Percentiles rank a stretch among this genome's conserved stretches.
phyloP scores from a whole-genome alignment of 257 asterid species.

The Henckelia pumila region DNA sequence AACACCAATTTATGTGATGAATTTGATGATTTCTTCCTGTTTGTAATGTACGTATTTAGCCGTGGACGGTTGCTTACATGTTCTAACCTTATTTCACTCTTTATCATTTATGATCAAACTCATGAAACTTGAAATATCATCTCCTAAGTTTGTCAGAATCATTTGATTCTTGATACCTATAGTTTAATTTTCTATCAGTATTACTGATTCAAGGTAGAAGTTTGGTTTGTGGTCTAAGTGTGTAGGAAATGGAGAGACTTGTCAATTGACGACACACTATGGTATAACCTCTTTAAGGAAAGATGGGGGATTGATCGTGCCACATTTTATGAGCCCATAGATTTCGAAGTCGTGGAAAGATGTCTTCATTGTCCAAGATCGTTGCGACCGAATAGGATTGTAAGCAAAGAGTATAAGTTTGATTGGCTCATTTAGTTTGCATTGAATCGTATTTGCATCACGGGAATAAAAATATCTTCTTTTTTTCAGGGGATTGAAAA shows the following conservation, averaged over 20 bases:
- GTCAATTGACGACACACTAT: conserved; percentile 52
- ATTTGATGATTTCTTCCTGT: too few species aligned
- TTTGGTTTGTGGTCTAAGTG: conserved; percentile 38
- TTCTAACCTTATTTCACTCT: too few species aligned
- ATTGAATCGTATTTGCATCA: neutral
- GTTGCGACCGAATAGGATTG: conserved; percentile 79
- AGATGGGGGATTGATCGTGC: conserved; percentile 73
- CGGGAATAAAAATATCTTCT: neutral
- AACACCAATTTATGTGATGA: too few species aligned
- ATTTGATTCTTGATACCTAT: neutral
- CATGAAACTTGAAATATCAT: too few species aligned
- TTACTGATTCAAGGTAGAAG: conserved; percentile 14
- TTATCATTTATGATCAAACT: too few species aligned
- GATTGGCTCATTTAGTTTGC: neutral
- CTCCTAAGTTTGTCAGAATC: neutral
- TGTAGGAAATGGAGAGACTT: conserved; percentile 77
- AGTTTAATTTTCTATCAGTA: conserved; percentile 4
- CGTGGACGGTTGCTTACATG: too few species aligned
- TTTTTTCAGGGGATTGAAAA: conserved; percentile 66
- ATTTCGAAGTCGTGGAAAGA: conserved; percentile 70
- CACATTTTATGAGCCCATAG: conserved; percentile 51
- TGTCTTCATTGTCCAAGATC: conserved; percentile 62
- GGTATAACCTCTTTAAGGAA: conserved; percentile 62
- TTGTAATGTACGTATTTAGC: too few species aligned
- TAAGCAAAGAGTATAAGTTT: conserved; percentile 31